Conservation (phyloP, 2,329 filamentous ascomycete species). For the Macrophomina tecta region DNA sequence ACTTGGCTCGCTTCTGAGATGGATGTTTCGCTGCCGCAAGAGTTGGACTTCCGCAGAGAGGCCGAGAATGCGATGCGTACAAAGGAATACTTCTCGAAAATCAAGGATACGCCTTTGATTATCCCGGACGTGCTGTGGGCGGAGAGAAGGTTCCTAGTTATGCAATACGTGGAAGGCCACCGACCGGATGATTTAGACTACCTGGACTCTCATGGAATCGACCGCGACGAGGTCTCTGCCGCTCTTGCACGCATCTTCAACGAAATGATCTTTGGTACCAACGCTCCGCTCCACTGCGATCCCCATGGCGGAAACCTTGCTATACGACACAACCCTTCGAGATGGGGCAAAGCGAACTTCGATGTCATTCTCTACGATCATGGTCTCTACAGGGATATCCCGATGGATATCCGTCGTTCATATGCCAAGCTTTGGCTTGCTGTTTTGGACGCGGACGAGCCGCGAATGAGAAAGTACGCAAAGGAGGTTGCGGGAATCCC, state of each 20-base stretch:
- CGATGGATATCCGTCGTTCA: slow-evolving; percentile 74
- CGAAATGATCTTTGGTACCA: slow-evolving; percentile 96
- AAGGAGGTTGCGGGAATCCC: slow-evolving; percentile 86
- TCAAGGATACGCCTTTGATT: slow-evolving; percentile 78
- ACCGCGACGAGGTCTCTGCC: slow-evolving; percentile 93
- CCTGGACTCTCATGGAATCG: slow-evolving; percentile 83
- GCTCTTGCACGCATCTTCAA: slow-evolving; percentile 93
- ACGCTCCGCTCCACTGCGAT: slow-evolving; percentile 92
- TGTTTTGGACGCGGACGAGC: slow-evolving; percentile 87
- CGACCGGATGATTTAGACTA: slow-evolving; percentile 89
- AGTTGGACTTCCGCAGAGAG: slow-evolving; percentile 88
- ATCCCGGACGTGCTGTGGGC: slow-evolving; percentile 92
- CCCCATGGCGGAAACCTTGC: slow-evolving; percentile 96
- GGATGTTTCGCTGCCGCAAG: slow-evolving; percentile 86
- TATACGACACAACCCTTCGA: slow-evolving; percentile 74
- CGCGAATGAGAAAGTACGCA: slow-evolving; percentile 85
- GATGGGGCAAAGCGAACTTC: slow-evolving; percentile 73
- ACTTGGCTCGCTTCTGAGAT: slow-evolving; percentile 96
- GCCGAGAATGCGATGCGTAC: slow-evolving; percentile 82
- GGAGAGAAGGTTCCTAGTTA: slow-evolving; percentile 86
- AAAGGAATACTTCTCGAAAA: slow-evolving; percentile 77
- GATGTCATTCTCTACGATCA: slow-evolving; percentile 97
- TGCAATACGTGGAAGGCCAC: slow-evolving; percentile 88
- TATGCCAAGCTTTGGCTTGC: slow-evolving; percentile 99
- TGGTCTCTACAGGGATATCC: slow-evolving; percentile 93